A percentile compares a stretch with the other conserved stretches of the same genome.
phyloP scores from a whole-genome alignment of 106 monocot species.

The Dendrobium nobile region DNA sequence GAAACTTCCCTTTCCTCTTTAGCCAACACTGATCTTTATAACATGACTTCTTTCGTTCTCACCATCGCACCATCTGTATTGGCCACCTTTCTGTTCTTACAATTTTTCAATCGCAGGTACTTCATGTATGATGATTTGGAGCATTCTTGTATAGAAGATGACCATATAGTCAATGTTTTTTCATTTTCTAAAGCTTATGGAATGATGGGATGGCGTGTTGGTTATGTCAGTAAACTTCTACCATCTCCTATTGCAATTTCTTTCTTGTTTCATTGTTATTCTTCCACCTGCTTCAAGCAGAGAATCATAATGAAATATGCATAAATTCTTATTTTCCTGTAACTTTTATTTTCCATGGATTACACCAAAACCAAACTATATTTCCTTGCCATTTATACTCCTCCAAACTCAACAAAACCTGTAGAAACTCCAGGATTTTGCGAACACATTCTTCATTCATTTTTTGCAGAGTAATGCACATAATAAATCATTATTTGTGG shows the following conservation, averaged over 20 bases:
- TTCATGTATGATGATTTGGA: constrained; percentile 97
- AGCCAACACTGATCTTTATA: not conserved
- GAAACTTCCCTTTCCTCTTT: not conserved
- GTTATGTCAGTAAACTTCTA: constrained; percentile 68
- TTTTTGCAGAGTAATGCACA: not conserved
- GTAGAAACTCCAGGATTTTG: no score
- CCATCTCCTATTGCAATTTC: not conserved
- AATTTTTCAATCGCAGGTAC: constrained; percentile 41
- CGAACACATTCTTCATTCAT: not conserved
- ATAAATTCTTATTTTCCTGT: no score
- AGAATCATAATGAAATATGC: no score
- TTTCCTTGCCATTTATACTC: no score
- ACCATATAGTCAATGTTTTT: constrained; percentile 89
- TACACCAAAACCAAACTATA: no score
- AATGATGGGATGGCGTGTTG: constrained; percentile 99
- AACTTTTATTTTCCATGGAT: no score
- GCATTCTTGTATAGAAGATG: constrained; percentile 86
- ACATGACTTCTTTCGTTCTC: not conserved
- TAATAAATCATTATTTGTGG: no score
- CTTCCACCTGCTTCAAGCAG: no score
- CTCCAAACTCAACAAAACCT: no score
- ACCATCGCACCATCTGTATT: not conserved
- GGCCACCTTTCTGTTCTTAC: not conserved
- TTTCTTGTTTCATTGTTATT: not conserved
- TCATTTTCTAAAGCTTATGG: constrained; percentile 97